Conservation (phyloP, 1,284 basidiomycete species). For the Moesziomyces sp. region DNA sequence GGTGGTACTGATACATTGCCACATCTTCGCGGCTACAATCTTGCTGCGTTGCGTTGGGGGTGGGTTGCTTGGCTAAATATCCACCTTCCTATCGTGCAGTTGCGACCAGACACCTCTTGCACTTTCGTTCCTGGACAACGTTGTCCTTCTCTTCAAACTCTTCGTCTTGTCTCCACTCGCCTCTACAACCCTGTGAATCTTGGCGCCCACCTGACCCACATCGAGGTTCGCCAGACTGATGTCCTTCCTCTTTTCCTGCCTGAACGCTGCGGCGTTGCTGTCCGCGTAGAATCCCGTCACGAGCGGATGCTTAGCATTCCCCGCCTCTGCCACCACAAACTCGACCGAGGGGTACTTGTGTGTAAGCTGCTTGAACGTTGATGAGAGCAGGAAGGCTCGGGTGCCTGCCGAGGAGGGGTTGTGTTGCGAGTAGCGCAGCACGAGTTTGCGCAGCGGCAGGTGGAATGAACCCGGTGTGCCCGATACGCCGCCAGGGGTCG, state of each 20-base stretch:
- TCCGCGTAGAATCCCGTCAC: conserved; percentile 19
- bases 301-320: conserved; percentile 17
- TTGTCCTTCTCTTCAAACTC: conserved; percentile 27
- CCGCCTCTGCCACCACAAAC: conserved; percentile 25
- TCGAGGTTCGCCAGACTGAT: conserved; percentile 34
- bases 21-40: too few relatives aligned
- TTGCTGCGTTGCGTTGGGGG: too few relatives aligned
- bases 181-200: conserved; percentile 24
- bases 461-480: conserved; percentile 21
- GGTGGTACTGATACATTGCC: too few relatives aligned
- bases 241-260: conserved; percentile 18
- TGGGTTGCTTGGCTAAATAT: conserved; percentile 9
- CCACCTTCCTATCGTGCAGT: conserved; percentile 17
- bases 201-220: conserved; percentile 16
- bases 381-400: conserved; percentile 15
- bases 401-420: conserved; percentile 20
- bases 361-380: conserved; percentile 7
- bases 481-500: conserved; percentile 1
- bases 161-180: conserved; percentile 20
- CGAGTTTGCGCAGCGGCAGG: conserved; percentile 38
- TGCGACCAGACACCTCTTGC: conserved; percentile 44
- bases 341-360: conserved; percentile 23
- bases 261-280: background rate
- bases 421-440: conserved; percentile 28
- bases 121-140: conserved; percentile 12